Evolutionary conservation across 805 yeast species (phyloP).

Genomic region (Wickerhamomyces kurtzmanii): DNA sequence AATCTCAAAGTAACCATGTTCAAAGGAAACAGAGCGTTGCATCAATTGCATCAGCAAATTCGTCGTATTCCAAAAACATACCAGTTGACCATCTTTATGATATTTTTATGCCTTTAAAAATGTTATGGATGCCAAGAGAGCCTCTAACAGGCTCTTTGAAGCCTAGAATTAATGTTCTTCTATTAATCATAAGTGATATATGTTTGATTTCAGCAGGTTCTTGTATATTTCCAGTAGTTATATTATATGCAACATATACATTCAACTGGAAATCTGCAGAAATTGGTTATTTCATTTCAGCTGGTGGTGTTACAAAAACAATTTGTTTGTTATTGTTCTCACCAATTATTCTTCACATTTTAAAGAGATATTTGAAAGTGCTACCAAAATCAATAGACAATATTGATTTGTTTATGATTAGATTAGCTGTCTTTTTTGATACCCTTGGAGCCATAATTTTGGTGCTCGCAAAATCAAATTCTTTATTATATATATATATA

Average conservation of each 20-base stretch:
- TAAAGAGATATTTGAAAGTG: conserved; percentile 24
- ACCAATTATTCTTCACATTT: conserved; percentile 33
- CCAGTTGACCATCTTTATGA: conserved; percentile 10
- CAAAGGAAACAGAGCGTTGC: conserved; percentile 19
- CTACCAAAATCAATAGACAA: conserved; percentile 37
- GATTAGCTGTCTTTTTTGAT: conserved; percentile 24
- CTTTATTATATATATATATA: conserved; percentile 22
- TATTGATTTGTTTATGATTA: conserved; percentile 32
- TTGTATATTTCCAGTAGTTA: conserved; percentile 29
- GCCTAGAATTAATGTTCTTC: conserved; percentile 37
- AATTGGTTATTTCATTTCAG: conserved; percentile 46
- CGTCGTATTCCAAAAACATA: conserved; percentile 3
- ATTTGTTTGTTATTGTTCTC: conserved; percentile 36
- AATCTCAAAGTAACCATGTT: conserved; percentile 33
- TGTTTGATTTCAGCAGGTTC: conserved; percentile 27
- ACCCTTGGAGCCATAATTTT: conserved; percentile 25
- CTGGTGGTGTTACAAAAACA: conserved; percentile 40
- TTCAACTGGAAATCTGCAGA: conserved; percentile 46
- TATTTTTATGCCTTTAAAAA: conserved; percentile 36
- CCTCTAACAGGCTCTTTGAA: conserved; percentile 16
- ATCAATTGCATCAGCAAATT: conserved; percentile 17
- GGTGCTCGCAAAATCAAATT: conserved; percentile 19
- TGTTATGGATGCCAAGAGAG: conserved; percentile 41
- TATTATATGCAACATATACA: conserved; percentile 42
- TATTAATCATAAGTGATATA: conserved; percentile 38